phyloP scores from a whole-genome alignment of 495 filamentous ascomycete species.

The Podospora australis region DNA sequence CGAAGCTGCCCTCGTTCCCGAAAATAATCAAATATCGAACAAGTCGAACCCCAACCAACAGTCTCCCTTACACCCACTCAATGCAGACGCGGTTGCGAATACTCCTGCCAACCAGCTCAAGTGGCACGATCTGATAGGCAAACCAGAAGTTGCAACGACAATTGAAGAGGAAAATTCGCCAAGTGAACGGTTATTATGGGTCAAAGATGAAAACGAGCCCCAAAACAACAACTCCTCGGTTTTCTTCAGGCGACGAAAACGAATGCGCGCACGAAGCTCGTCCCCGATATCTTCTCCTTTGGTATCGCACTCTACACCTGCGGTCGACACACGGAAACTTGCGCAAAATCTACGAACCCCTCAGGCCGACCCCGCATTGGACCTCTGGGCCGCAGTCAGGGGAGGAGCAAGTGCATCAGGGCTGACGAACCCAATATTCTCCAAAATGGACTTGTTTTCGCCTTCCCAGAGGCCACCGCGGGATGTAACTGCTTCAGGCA shows the following conservation, averaged over 20 bases:
- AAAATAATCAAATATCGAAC: no score
- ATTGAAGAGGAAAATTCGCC: constrained; percentile 34
- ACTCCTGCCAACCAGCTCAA: no score
- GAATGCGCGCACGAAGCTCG: constrained; percentile 67
- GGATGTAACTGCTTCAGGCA: constrained; percentile 36
- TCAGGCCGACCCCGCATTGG: constrained; percentile 71
- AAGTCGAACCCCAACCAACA: no score
- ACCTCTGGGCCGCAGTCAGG: constrained; percentile 77
- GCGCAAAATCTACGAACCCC: constrained; percentile 62
- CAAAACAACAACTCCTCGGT: constrained; percentile 42
- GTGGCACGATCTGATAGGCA: background rate
- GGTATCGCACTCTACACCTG: constrained; percentile 22
- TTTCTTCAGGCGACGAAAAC: constrained; percentile 47
- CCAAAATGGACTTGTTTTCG: constrained; percentile 59
- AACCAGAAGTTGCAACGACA: background rate
- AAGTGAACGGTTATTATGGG: constrained; percentile 37
- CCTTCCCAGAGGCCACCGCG: constrained; percentile 60
- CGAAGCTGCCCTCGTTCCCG: background rate
- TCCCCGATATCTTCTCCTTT: constrained; percentile 69
- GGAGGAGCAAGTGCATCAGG: constrained; percentile 29
- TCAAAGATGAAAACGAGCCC: constrained; percentile 26
- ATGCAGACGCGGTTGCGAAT: no score
- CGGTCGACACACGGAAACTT: constrained; percentile 43
- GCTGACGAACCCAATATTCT: constrained; percentile 44
- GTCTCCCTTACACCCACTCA: no score